Conservation (phyloP, 179 eudicot species). For the Pouteria campechiana region DNA sequence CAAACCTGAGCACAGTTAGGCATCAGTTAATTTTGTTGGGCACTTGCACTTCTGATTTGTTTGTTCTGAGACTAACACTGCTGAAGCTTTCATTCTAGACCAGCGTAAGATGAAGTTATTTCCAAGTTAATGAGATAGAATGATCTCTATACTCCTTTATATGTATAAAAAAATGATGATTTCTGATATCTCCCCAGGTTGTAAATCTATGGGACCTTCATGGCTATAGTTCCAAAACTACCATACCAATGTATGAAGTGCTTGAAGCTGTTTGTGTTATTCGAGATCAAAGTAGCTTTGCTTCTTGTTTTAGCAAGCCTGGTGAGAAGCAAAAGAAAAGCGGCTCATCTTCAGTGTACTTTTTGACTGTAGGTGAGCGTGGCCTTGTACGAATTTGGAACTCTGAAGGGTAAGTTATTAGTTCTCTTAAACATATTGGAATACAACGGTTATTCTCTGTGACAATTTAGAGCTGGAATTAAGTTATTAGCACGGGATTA, state of each 20-base stretch:
- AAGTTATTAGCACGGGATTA: too few relatives aligned
- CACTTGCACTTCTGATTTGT: too few relatives aligned
- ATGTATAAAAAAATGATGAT: too few relatives aligned
- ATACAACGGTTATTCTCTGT: background rate
- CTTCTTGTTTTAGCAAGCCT: constrained; percentile 27
- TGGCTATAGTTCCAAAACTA: constrained; percentile 45
- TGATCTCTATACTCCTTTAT: too few relatives aligned
- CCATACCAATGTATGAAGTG: constrained; percentile 69
- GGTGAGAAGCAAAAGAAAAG: constrained; percentile 26
- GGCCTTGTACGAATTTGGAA: constrained; percentile 92
- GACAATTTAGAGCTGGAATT: background rate
- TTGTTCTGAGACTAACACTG: too few relatives aligned
- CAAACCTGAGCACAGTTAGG: too few relatives aligned
- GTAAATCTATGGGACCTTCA: constrained; percentile 86
- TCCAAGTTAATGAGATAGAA: too few relatives aligned
- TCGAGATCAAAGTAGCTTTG: constrained; percentile 38
- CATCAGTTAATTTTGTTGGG: too few relatives aligned
- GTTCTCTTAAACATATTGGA: constrained; percentile 2
- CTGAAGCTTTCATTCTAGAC: too few relatives aligned
- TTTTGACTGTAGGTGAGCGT: constrained; percentile 88
- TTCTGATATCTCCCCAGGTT: too few relatives aligned
- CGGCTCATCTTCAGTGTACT: constrained; percentile 26
- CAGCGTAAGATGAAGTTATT: too few relatives aligned
- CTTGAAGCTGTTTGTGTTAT: constrained; percentile 70
- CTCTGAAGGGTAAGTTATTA: constrained; percentile 52